Base-by-base conservation (phyloP, 495 filamentous ascomycete genomes). In the Neurospora sp. region DNA sequence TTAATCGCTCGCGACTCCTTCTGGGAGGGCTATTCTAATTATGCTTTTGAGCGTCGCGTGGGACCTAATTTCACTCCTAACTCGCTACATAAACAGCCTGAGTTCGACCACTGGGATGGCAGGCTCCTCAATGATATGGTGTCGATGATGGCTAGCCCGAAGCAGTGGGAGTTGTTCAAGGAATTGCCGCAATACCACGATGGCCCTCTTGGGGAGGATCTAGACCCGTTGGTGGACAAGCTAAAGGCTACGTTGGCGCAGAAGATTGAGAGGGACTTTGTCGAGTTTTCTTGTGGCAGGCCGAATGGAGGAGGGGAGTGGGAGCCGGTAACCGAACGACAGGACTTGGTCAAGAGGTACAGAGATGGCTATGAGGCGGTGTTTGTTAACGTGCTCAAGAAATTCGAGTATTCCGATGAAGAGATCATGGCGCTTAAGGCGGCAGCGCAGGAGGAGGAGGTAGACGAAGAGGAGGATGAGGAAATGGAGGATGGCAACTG, bases 1-100 rank as follows among this genome's bases (percentile, higher is more conserved):
- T 73, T 85, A 42, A 82, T 86, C 40, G 82, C 83, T 9, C 76
- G 85, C 12, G 78, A 80, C 8, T 81, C 82, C 41, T 72, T 84
- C 44, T 69, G 47, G 12, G 71, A 80, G 70, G 83, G 83, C 3
- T 61, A 83, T 8, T 27, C 27, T 27, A 27, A 27, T 27, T 76
- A 31, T 31, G 76, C 79, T 1, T 82, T 77, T 12, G 74, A 75
- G 7, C 76, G 77, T 0, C 80, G 80, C 39, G 76, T 80, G 39
- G 70, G 77, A 16, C 6, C 41, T 18, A 69, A 70, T 53, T 70
- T 16, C 5, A 27, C 45, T 37, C 69, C 72, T 16, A 39, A 27
- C n/a, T 65, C 69, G 3, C 68, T 78, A 8, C 76, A 80, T 9
- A n/a, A 74, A 14, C 75, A 83, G 8, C 78, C 80, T 10, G 74